These are phyloP conservation scores for Albifimbria verrucaria DNA, from an alignment of 2,329 filamentous ascomycete species.

Conservation along the genomic window DNA sequence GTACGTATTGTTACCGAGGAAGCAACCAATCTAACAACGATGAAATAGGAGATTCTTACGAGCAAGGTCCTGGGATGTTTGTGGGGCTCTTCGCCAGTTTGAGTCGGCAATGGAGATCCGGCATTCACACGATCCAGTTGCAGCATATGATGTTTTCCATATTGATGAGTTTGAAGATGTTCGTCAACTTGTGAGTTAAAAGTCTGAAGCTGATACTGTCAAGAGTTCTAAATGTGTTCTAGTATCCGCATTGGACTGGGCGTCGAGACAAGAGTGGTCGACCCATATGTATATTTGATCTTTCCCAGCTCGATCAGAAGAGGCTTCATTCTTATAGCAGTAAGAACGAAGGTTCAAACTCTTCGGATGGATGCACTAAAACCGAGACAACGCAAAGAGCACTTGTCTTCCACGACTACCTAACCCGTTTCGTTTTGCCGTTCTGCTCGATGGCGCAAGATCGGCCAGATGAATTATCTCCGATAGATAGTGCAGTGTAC, in stretches of 20 bases:
- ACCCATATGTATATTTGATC: neutral
- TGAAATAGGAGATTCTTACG: neutral
- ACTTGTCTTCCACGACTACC: neutral
- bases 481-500: neutral
- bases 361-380: neutral
- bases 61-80: neutral
- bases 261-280: neutral
- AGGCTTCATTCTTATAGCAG: neutral
- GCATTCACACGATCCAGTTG: neutral
- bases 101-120: neutral
- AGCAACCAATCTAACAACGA: neutral
- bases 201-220: neutral
- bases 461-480: neutral
- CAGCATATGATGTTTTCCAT: neutral
- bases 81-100: neutral
- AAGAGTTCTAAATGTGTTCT: neutral
- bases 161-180: neutral
- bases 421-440: neutral
- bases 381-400: neutral
- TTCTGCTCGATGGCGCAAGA: neutral
- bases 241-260: neutral
- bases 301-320: neutral
- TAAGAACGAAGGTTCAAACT: neutral
- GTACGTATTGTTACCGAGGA: neutral
- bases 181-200: neutral